Base-by-base conservation (phyloP, 2,329 filamentous ascomycete species). In the Sporothrix dimorphospora region DNA sequence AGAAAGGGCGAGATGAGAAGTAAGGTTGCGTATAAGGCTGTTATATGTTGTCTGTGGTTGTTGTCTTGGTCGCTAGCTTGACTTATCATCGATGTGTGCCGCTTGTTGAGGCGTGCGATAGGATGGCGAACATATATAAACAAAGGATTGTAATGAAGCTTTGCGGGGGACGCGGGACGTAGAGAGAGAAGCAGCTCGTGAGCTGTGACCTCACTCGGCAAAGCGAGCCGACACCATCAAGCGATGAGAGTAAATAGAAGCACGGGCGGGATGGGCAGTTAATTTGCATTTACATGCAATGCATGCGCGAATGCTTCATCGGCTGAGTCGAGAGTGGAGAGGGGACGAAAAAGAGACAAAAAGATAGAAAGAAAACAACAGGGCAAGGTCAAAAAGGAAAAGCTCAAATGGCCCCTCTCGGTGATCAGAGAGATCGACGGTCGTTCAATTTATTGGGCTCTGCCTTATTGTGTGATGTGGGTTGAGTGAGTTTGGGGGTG, bases 101-200 rank as follows among this genome's bases (percentile, higher is more conserved):
- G 40, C 21, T 42, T 14, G 34, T 42, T 42, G 34, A 14, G 40
- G 4, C 12, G 61, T 30, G 61, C 16, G 24, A 49, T 66, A 34
- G 61, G 45, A n/a, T 12, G 63, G 16, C 42, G 42, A 21, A 21
- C 24, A 49, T 66, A 49, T 66, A 49, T 66, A 19, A 66, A 66
- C 63, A 66, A 66, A 49, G 63, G 34, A n/a, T 11, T 40, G 55
- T 3, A 61, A 77, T 11, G 45, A 47, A 47, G 24, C 14, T 57
- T 57, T 34, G 53, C 57, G 57, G 30, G 19, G 34, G 30, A 24
- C 34, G n/a, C 30, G 57, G 57, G 30, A 27, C 27, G 34, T 24
- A 16, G 78, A 77, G 73, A 27, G 27, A 24, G 34, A 21, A 30
- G 34, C n/a, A 55, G 49, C 51, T 51, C 45, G 45, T 67, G 45